Percentiles rank a stretch among this genome's conserved stretches.
These are phyloP conservation scores for Cyclotella atomus DNA, from an alignment of 108 stramenopile genomes.

Conservation along the genomic window DNA sequence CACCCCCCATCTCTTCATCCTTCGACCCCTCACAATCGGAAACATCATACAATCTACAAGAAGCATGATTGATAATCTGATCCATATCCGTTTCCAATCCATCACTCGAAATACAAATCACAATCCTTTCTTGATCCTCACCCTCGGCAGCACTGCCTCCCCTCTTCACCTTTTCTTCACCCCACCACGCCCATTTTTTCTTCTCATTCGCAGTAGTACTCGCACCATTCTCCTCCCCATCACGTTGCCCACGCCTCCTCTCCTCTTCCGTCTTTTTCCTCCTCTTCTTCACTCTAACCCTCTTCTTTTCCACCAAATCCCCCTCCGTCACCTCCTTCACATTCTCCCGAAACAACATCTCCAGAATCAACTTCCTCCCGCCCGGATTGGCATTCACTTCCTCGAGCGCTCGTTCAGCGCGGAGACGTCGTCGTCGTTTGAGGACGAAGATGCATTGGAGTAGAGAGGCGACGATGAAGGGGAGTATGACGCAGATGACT, in stretches of 20 bases:
- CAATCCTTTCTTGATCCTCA: not conserved
- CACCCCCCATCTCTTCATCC: not conserved
- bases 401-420: slow-evolving; percentile 22
- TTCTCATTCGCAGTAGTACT: not conserved
- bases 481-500: slow-evolving; percentile 17
- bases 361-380: slow-evolving; percentile 26
- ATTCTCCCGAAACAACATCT: slow-evolving; percentile 35
- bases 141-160: not conserved
- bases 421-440: slow-evolving; percentile 5
- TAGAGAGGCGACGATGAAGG: slow-evolving; percentile 25
- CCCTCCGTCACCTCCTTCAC: slow-evolving; percentile 15
- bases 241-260: not conserved
- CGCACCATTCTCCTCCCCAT: not conserved
- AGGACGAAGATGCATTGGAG: slow-evolving; percentile 12
- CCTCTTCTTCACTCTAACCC: slow-evolving; percentile 13
- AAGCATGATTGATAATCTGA: not conserved
- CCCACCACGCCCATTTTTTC: slow-evolving; percentile 11
- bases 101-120: slow-evolving; percentile 18
- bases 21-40: not conserved
- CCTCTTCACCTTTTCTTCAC: slow-evolving; percentile 11
- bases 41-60: not conserved
- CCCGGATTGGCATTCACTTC: slow-evolving; percentile 42
- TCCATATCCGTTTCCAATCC: slow-evolving; percentile 13
- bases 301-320: slow-evolving; percentile 15
- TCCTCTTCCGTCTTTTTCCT: slow-evolving; percentile 11